Conservation (phyloP, 257 asterid species). For the Solanum bulbocastanum region DNA sequence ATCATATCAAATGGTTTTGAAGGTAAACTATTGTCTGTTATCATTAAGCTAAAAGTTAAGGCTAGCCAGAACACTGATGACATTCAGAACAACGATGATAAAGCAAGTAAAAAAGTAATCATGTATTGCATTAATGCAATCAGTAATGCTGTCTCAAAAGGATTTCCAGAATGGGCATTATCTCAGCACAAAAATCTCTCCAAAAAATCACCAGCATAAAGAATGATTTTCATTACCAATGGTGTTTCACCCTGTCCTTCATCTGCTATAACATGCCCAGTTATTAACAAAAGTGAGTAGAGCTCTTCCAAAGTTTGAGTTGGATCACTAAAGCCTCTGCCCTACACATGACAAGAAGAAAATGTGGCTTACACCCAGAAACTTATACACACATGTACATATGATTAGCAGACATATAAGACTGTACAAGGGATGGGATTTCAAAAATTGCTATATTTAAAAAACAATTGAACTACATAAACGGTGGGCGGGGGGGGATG, state of each 20-base stretch:
- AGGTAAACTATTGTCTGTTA: not conserved
- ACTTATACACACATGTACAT: not conserved
- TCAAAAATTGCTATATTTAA: not conserved
- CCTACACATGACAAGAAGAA: conserved; percentile 41
- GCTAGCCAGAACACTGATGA: not conserved
- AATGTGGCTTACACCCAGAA: not conserved
- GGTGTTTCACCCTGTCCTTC: conserved; percentile 96
- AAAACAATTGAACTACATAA: not conserved
- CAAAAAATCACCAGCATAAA: not conserved
- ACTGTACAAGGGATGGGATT: not conserved
- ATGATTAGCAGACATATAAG: not conserved
- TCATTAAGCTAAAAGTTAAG: not conserved
- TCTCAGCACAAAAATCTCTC: not conserved
- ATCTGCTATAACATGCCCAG: conserved; percentile 94
- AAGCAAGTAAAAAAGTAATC: not conserved
- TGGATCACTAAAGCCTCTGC: conserved; percentile 71
- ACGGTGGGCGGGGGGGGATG: not conserved
- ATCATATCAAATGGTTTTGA: not conserved
- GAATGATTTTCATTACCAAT: conserved; percentile 35
- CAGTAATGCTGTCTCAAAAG: conserved; percentile 1
- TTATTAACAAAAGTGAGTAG: conserved; percentile 78
- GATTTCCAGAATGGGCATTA: not conserved
- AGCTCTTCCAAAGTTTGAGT: conserved; percentile 91
- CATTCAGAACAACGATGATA: not conserved
- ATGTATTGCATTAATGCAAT: not conserved